phyloP scores from a whole-genome alignment of 148 eudicot species.

The Fagopyrum esculentum region DNA sequence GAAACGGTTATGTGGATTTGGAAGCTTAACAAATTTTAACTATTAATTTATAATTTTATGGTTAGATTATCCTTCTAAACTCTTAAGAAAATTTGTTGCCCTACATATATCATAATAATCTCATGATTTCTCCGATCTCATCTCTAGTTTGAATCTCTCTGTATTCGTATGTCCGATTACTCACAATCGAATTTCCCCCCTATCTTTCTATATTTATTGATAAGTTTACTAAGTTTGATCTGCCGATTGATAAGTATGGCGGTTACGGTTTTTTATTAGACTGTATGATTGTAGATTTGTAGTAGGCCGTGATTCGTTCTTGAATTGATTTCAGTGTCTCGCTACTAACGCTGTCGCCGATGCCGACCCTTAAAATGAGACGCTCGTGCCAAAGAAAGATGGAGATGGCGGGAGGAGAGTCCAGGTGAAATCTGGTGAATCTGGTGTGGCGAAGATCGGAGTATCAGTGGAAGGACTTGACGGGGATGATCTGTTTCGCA shows the following conservation, averaged over 20 bases:
- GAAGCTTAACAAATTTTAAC: too few relatives aligned
- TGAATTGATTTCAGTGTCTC: neutral
- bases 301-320: neutral
- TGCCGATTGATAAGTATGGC: neutral
- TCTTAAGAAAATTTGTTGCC: too few relatives aligned
- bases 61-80: too few relatives aligned
- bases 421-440: conserved; percentile 32
- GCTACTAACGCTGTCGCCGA: conserved; percentile 27
- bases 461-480: conserved; percentile 15
- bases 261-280: neutral
- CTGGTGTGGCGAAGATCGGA: conserved; percentile 20
- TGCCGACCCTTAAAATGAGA: conserved; percentile 86
- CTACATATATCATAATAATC: too few relatives aligned
- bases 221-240: neutral
- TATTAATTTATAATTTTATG: too few relatives aligned
- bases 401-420: conserved; percentile 61
- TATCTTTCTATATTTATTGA: neutral
- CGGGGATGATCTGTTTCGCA: conserved; percentile 37
- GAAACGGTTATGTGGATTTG: too few relatives aligned
- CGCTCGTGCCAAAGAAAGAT: conserved; percentile 48
- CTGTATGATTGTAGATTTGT: neutral
- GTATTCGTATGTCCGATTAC: neutral
- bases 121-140: conserved; percentile 9
- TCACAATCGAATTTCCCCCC: neutral
- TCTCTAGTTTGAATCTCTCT: neutral